Percentiles rank a stretch among this genome's conserved stretches.
Evolutionary conservation across 139 green algal species (phyloP).

Genomic region (Yamagishiella unicocca): DNA sequence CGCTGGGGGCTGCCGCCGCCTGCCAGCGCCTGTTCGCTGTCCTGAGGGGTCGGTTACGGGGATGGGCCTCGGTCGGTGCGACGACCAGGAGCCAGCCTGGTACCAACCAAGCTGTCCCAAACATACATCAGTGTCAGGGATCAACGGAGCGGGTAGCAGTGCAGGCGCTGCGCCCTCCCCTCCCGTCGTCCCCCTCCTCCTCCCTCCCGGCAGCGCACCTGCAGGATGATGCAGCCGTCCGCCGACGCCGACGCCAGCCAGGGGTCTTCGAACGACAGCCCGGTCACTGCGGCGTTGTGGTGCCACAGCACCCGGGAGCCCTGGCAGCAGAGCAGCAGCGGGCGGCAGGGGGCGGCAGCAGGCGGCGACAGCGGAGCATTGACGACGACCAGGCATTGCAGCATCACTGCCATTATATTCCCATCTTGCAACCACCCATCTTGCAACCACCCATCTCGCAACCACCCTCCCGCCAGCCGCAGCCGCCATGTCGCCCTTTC

Average conservation of each 20-base stretch:
- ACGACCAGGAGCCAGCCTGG: neutral
- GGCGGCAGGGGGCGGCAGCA: neutral
- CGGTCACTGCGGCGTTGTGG: constrained; percentile 49
- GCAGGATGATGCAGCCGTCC: constrained; percentile 34
- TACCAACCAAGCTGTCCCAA: neutral
- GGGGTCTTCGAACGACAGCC: constrained; percentile 74
- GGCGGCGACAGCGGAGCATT: no score
- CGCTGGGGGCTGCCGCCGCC: neutral
- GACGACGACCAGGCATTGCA: no score
- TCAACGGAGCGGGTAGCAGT: no score
- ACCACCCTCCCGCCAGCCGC: no score
- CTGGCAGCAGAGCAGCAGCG: neutral
- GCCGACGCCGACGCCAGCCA: constrained; percentile 66
- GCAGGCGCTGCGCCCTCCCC: no score
- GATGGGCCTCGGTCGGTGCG: no score
- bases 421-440: no score
- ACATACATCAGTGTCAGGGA: no score
- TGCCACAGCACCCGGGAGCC: constrained; percentile 55
- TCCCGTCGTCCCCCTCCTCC: neutral
- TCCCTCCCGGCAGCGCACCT: constrained; percentile 3
- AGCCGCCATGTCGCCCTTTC: no score
- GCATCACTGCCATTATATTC: no score
- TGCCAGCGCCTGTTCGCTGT: constrained; percentile 20
- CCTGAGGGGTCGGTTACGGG: no score
- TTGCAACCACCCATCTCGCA: no score